A percentile compares a stretch with the other conserved stretches of the same genome.
These are phyloP conservation scores for Cornus kousa DNA, from an alignment of 148 eudicot genomes.

Conservation along the genomic window DNA sequence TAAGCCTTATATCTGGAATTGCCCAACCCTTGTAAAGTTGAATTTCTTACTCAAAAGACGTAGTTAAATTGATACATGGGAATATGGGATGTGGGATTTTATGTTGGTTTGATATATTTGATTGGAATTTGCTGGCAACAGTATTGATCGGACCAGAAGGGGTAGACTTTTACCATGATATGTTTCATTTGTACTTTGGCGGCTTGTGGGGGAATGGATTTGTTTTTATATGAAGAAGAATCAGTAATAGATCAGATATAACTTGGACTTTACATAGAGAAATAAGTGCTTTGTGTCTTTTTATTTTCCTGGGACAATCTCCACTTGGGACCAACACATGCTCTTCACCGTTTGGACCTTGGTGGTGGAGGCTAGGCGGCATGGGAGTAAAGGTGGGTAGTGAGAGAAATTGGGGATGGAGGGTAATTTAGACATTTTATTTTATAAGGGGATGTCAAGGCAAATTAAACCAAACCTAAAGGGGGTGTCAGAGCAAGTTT, in stretches of 20 bases:
- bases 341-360: too few relatives aligned
- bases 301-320: too few relatives aligned
- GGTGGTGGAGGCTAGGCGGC: too few relatives aligned
- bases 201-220: neutral
- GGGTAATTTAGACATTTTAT: too few relatives aligned
- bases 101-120: constrained; percentile 1
- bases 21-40: constrained; percentile 22
- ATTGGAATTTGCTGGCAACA: constrained; percentile 4
- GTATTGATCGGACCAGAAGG: neutral
- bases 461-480: too few relatives aligned
- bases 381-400: too few relatives aligned
- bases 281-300: too few relatives aligned
- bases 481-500: too few relatives aligned
- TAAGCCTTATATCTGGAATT: constrained; percentile 91
- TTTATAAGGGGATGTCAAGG: too few relatives aligned
- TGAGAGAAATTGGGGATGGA: too few relatives aligned
- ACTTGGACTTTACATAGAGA: neutral
- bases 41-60: neutral
- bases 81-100: neutral
- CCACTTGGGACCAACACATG: too few relatives aligned
- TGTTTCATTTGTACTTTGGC: neutral
- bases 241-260: neutral
- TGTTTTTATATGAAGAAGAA: too few relatives aligned
- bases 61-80: neutral
- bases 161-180: neutral